Evolutionary conservation across 495 filamentous ascomycete genomes (phyloP).

Genomic region (Aspergillus leporis): DNA sequence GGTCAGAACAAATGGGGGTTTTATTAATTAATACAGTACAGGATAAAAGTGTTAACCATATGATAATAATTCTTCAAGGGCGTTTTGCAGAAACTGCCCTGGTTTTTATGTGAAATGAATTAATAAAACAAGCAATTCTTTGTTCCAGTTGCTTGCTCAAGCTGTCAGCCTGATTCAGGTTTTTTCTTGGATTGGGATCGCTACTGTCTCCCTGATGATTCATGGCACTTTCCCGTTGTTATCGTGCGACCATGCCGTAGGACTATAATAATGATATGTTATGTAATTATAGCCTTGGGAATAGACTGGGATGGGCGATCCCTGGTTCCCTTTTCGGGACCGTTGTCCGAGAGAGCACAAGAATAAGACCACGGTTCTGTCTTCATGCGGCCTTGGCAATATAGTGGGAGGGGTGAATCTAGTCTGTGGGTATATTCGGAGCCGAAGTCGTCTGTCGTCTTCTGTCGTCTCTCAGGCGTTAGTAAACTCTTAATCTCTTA

Average conservation of each 20-base stretch:
- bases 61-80: too few species aligned
- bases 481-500: not conserved
- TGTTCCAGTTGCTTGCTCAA: not conserved
- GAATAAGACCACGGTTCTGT: not conserved
- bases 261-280: not conserved
- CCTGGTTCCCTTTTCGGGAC: not conserved
- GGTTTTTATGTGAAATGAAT: too few species aligned
- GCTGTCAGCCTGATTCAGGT: not conserved
- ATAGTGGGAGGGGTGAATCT: not conserved
- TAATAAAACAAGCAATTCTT: too few species aligned
- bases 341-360: conserved; percentile 1
- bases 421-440: not conserved
- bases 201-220: not conserved
- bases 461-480: not conserved
- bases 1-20: too few species aligned
- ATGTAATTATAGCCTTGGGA: not conserved
- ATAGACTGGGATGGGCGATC: not conserved
- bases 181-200: not conserved
- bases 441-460: too few species aligned
- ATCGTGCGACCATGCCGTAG: not conserved
- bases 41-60: too few species aligned
- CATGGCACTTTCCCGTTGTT: not conserved
- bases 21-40: too few species aligned
- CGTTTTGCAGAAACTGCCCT: too few species aligned
- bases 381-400: not conserved